Base-by-base conservation (phyloP, 2,329 filamentous ascomycete genomes). In the Colletotrichum lupini region DNA sequence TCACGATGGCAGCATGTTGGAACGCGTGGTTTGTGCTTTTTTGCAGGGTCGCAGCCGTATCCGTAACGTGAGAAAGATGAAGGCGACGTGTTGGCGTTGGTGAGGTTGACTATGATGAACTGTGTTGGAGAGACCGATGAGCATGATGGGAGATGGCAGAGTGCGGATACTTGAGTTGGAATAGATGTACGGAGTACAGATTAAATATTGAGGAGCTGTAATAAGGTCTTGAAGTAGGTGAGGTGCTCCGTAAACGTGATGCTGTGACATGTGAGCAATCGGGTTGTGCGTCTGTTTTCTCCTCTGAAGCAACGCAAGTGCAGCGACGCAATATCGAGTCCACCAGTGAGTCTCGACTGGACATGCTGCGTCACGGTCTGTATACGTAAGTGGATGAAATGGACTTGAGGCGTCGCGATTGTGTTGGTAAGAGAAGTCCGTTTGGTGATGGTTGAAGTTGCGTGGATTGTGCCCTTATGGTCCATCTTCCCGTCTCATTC, bases 11-110 rank as follows among this genome's bases (percentile, higher is more conserved):
- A 26, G 24, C n/a, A 37, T 37, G 46, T 37, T 53, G 46, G 60
- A 63, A 32, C 60, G 28, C 52, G 46, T 53, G 60, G 28, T 64
- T 64, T 64, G 46, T 64, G 60, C 28, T 35, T 53, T 53, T 49
- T 16, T 26, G 61, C 55, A 30, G 24, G 28, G 46, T 12, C 30
- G 22, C 30, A 24, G 30, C 22, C 30, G 28, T n/a, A 16, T 52
- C 30, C 28, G 49, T 35, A 32, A 32, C n/a, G 28, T 32, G 16
- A 22, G n/a, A 14, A 35, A 22, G 28, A 53, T 26, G 59, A 24
- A 32, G 16, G 30, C 59, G 26, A 62, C 19, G 19, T 7, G 19
- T 58, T 35, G 26, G 19, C 8, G 42, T 49, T 49, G 42, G 19
- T 58, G 55, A 28, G 28, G 16, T n/a, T 58, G 16, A 22, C 26